Evolutionary conservation across 768 basidiomycete species (phyloP), one percentile per base, ranked within the genome.

Genomic region (Amanita rubescens): DNA sequence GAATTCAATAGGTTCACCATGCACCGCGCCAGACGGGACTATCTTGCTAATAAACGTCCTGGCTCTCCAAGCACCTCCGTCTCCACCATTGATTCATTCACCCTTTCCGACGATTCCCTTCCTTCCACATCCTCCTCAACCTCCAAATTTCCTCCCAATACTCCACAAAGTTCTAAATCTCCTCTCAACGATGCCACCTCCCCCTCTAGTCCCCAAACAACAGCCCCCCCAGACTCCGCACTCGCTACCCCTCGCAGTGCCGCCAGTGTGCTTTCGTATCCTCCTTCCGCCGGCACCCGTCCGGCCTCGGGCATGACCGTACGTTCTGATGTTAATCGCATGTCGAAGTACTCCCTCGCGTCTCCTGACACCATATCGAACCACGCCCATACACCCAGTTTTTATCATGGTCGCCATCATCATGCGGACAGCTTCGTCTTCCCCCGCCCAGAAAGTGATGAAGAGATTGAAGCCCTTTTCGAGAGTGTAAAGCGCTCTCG

Each of bases 391-490:
- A 70, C 80, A 11, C 75, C 77, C 52, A 74, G 80, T 58, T 71
- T 79, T 25, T 80, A 84, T 55, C 75, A 80, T 34, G 35, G 49
- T 63, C 73, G 74, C 57, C 76, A 78, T 61, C 74, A 75, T 41
- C 69, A 72, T 49, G 65, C 67, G 33, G 70, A 75, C 41, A 79
- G 81, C 42, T 94, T 49, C 22, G 34, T 94, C 63, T 90, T 93
- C 54, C 82, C 86, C 6, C 79, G 89, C 11, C 95, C 95, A 2
- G 76, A 80, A 8, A 79, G 75, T 22, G 84, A 90, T 55, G 78
- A 81, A 42, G 86, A 92, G 51, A 85, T 98, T 22, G 85, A 94
- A 64, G 72, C 68, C 4, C 71, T 94, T 46, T 97, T 96, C 65
- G 80, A 89, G 57, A 80, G 83, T 51, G 80, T 96, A 51, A 80